Evolutionary conservation across 2,329 filamentous ascomycete species (phyloP).

Genomic region (Alternaria atra): DNA sequence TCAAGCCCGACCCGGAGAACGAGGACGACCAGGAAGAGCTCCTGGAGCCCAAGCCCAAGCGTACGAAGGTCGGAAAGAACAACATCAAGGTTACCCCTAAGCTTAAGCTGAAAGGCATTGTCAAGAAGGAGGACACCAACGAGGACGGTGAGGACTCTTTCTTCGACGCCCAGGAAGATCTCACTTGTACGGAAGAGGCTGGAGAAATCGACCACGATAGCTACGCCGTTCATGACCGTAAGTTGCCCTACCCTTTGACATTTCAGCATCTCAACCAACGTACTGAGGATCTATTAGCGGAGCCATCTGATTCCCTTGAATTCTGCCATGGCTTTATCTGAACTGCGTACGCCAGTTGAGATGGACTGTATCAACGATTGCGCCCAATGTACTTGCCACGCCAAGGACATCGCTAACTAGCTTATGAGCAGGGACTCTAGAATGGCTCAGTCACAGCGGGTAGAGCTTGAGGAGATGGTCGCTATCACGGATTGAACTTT

Average conservation of each 20-base stretch:
- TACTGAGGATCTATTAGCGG: neutral
- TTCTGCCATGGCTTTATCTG: neutral
- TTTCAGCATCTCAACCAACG: neutral
- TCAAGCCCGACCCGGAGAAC: slow-evolving; percentile 2
- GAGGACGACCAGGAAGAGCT: slow-evolving; percentile 7
- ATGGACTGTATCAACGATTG: neutral
- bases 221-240: neutral
- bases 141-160: slow-evolving; percentile 9
- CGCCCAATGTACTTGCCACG: slow-evolving; percentile 13
- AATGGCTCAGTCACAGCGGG: slow-evolving; percentile 18
- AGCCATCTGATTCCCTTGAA: slow-evolving; percentile 4
- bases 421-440: slow-evolving; percentile 15
- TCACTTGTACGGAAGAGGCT: neutral
- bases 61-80: slow-evolving; percentile 2
- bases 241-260: neutral
- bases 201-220: neutral
- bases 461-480: slow-evolving; percentile 12
- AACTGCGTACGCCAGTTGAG: neutral
- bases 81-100: slow-evolving; percentile 8
- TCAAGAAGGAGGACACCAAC: slow-evolving; percentile 3
- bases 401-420: slow-evolving; percentile 17
- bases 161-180: slow-evolving; percentile 15
- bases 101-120: neutral
- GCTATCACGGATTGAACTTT: neutral
- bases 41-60: slow-evolving; percentile 11